Evolutionary conservation across 2,329 filamentous ascomycete species (phyloP), one percentile per base, ranked within the genome.

Genomic region (Exophiala lecanii-corni): DNA sequence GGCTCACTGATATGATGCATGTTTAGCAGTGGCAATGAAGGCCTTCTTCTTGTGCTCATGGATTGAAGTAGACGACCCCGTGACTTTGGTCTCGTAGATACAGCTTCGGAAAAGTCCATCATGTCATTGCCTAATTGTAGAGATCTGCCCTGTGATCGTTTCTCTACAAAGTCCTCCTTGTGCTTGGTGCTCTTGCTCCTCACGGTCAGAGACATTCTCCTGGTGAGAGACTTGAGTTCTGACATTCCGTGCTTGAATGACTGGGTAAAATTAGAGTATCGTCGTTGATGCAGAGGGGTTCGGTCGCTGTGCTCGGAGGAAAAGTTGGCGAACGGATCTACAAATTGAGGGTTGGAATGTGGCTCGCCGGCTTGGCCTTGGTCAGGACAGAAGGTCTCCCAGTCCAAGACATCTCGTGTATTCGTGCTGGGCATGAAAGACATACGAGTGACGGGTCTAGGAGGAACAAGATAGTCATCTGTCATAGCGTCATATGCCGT

Each of bases 401-500:
- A 54, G 25, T 54, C 51, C 20, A 51, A 19, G 6, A 48, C 41
- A 39, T 54, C 48, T 26, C 43, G 41, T 5, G 40, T 13, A n/a
- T 15, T 32, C 5, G n/a, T 31, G 2, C 32, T 38, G 16, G 41
- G 34, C 39, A 40, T 41, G 9, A 54, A 34, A 19, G 51, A 51
- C 40, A 40, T 45, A 10, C 49, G 39, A 15, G 50, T 47, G 25
- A 26, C 43, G 34, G 42, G 51, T 34, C 40, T 33, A 20, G 17
- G 17, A 5, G 30, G 13, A 9, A 33, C 20, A 17, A 30, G 31
- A 12, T 46, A 33, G 21, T 39, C 31, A 18, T 41, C 39, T 6
- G 37, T 18, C 6, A 43, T 12, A 31, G 18, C 19, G 17, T 47
- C 41, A 37, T 40, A 46, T 4, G 65, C 58, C 5, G 64, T 69